These are phyloP conservation scores for Insectozyma bohioensis DNA, from an alignment of 1,139 yeast genomes.

Conservation along the genomic window DNA sequence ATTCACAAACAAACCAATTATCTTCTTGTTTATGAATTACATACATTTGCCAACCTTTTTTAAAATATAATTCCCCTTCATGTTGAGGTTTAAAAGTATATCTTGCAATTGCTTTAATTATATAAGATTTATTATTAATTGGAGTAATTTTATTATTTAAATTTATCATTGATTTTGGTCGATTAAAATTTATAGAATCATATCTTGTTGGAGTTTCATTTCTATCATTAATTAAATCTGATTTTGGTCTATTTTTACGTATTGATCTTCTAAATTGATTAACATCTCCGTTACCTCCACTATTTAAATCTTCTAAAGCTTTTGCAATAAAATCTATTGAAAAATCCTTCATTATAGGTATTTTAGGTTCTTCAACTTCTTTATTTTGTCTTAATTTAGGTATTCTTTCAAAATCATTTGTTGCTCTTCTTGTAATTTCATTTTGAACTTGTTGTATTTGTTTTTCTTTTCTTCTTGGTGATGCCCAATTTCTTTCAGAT, in stretches of 20 bases:
- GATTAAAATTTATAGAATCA: constrained; percentile 24
- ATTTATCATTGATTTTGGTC: constrained; percentile 46
- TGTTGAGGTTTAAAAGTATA: constrained; percentile 75
- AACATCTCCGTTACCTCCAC: constrained; percentile 63
- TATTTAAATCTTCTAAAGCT: constrained; percentile 65
- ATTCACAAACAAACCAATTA: constrained; percentile 89
- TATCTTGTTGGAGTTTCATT: constrained; percentile 41
- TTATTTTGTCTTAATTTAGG: constrained; percentile 8
- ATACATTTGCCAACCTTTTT: constrained; percentile 71
- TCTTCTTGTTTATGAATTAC: constrained; percentile 78
- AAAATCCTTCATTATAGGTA: constrained; percentile 45
- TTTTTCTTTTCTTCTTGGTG: constrained; percentile 45
- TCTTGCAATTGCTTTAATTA: constrained; percentile 63
- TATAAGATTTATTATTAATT: constrained; percentile 49
- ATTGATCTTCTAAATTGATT: constrained; percentile 42
- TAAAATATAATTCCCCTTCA: constrained; percentile 75
- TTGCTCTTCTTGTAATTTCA: constrained; percentile 33
- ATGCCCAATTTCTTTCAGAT: constrained; percentile 49
- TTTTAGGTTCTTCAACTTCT: constrained; percentile 20
- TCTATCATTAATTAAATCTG: constrained; percentile 37
- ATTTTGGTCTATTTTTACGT: constrained; percentile 20
- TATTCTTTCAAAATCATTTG: constrained; percentile 15
- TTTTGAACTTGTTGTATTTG: constrained; percentile 40
- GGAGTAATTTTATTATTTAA: constrained; percentile 25
- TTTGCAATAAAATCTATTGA: constrained; percentile 52